Conservation (phyloP, 1,284 basidiomycete species). For the Tilletia indica region DNA sequence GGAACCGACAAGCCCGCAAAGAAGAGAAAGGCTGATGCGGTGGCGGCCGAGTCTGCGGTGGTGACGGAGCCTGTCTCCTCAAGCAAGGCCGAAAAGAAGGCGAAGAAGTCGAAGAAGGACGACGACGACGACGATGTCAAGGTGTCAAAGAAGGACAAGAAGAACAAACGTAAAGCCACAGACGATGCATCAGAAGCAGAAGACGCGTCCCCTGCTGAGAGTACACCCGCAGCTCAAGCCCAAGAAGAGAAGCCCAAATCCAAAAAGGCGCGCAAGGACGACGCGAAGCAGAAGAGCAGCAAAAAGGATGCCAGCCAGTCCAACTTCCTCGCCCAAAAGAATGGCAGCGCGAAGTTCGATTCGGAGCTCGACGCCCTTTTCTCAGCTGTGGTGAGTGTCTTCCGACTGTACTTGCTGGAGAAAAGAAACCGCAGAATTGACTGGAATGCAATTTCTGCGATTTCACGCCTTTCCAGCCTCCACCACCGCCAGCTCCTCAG, state of each 20-base stretch:
- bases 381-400: conserved; percentile 64
- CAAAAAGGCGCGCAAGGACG: conserved; percentile 31
- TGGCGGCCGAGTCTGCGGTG: background rate
- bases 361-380: conserved; percentile 70
- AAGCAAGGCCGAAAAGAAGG: background rate
- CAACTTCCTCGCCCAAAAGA: conserved; percentile 4
- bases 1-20: background rate
- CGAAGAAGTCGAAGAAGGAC: background rate
- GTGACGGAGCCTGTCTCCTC: background rate
- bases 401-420: background rate
- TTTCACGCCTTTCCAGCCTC: background rate
- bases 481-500: background rate
- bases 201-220: background rate
- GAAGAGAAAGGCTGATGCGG: background rate
- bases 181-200: background rate
- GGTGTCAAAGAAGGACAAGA: background rate
- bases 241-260: background rate
- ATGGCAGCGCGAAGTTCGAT: conserved; percentile 72
- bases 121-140: background rate
- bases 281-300: conserved; percentile 55
- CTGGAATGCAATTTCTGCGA: too few species aligned
- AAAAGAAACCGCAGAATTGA: too few species aligned
- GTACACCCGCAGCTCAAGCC: background rate
- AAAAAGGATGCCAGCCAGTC: conserved; percentile 47
- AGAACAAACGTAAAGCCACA: background rate